phyloP scores from a whole-genome alignment of 495 filamentous ascomycete genomes.

The Podospora didyma region DNA sequence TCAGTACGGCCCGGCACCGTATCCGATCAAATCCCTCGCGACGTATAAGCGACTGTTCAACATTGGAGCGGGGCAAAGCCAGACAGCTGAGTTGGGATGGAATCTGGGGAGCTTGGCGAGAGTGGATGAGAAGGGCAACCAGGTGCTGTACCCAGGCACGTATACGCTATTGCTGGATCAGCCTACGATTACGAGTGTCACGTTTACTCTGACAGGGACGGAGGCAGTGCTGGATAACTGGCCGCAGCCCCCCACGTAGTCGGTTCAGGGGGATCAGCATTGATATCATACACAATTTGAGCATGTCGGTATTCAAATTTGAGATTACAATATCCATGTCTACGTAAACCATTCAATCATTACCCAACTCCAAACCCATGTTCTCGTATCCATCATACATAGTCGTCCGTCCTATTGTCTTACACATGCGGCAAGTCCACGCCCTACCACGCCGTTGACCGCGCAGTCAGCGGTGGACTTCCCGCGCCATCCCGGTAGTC shows the following conservation, averaged over 20 bases:
- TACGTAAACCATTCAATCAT: no score
- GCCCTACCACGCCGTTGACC: no score
- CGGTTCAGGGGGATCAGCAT: not conserved
- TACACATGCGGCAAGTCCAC: no score
- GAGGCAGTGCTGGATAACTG: slow-evolving; percentile 40
- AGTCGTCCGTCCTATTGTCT: no score
- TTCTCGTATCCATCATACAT: no score
- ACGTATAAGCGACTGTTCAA: slow-evolving; percentile 50
- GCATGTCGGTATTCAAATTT: no score
- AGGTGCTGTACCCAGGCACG: slow-evolving; percentile 57
- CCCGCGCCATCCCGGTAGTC: no score
- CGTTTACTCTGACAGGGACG: slow-evolving; percentile 41
- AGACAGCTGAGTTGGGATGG: slow-evolving; percentile 43
- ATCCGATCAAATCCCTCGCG: slow-evolving; percentile 59
- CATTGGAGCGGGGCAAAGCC: slow-evolving; percentile 37
- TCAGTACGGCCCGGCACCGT: slow-evolving; percentile 51
- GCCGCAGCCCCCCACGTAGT: slow-evolving; percentile 27
- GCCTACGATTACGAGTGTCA: slow-evolving; percentile 20
- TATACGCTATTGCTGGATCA: slow-evolving; percentile 56
- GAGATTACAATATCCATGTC: no score
- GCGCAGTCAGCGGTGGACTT: no score
- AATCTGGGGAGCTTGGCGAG: slow-evolving; percentile 54
- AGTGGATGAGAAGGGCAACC: slow-evolving; percentile 52
- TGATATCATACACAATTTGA: no score
- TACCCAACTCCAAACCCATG: no score